Conservation (phyloP, 176 grass and related monocot genomes). For the Dendrocalamus sinicus region DNA sequence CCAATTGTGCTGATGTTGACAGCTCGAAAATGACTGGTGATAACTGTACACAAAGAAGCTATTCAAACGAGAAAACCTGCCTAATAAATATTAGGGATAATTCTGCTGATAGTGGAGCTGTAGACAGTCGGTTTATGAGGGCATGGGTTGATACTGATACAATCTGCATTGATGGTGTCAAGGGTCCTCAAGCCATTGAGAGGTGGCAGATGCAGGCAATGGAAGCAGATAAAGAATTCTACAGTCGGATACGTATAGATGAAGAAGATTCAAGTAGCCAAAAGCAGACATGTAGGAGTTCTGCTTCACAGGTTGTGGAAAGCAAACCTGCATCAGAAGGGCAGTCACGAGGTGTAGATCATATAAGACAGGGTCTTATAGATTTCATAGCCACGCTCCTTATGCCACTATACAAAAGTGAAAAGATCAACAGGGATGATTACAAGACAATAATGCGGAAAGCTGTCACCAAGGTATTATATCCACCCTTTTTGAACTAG, state of each 20-base stretch:
- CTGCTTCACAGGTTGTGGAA: conserved; percentile 68
- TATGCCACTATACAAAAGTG: conserved; percentile 91
- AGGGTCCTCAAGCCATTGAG: conserved; percentile 89
- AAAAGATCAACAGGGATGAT: conserved; percentile 71
- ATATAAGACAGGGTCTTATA: conserved; percentile 90
- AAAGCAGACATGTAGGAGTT: conserved; percentile 62
- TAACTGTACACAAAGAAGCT: conserved; percentile 62
- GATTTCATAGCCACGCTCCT: conserved; percentile 79
- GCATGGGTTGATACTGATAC: conserved; percentile 96
- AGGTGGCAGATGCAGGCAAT: conserved; percentile 97
- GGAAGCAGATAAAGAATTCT: conserved; percentile 91
- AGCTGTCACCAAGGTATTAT: conserved; percentile 88
- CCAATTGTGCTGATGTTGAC: conserved; percentile 64
- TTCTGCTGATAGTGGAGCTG: conserved; percentile 64
- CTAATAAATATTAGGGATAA: conserved; percentile 65
- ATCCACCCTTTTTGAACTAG: conserved; percentile 27
- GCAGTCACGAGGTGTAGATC: conserved; percentile 64
- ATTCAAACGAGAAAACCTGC: conserved; percentile 70
- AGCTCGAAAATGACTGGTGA: conserved; percentile 75
- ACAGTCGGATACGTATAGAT: conserved; percentile 73
- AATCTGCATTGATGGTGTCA: conserved; percentile 78
- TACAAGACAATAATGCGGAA: conserved; percentile 97
- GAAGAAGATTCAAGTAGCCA: conserved; percentile 78
- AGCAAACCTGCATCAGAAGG: conserved; percentile 74
- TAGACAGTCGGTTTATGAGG: conserved; percentile 69